Evolutionary conservation across 805 yeast species (phyloP).

Genomic region (Lipomyces starkeyi): DNA sequence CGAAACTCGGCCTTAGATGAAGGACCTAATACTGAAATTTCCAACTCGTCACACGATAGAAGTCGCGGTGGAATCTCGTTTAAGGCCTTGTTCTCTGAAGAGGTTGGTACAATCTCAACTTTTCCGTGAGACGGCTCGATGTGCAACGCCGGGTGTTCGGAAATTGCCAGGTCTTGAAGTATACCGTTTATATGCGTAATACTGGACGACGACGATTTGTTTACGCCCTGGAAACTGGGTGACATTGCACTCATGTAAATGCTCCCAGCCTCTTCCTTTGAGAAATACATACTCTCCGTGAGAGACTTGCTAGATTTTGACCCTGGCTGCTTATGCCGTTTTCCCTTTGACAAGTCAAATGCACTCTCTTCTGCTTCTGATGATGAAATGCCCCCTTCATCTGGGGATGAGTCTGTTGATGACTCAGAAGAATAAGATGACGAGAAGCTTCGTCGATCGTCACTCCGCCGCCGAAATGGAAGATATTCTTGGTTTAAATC

Average conservation of each 20-base stretch:
- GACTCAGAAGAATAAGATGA: constrained; percentile 22
- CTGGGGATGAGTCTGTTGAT: constrained; percentile 31
- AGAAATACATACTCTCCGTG: constrained; percentile 61
- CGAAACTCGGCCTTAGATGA: constrained; percentile 17
- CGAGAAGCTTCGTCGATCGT: constrained; percentile 11
- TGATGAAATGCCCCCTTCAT: constrained; percentile 43
- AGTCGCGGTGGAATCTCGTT: constrained; percentile 12
- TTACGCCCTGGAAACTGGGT: constrained; percentile 40
- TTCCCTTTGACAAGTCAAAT: constrained; percentile 15
- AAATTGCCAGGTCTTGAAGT: neutral
- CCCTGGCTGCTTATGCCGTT: neutral
- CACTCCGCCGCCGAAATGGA: constrained; percentile 8
- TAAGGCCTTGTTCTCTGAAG: neutral
- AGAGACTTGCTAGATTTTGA: constrained; percentile 35
- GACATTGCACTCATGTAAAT: constrained; percentile 84
- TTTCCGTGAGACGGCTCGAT: neutral
- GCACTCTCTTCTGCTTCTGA: constrained; percentile 44
- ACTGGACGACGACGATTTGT: neutral
- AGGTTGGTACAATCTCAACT: neutral
- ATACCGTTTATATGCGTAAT: neutral
- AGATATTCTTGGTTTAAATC: constrained; percentile 16
- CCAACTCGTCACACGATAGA: constrained; percentile 32
- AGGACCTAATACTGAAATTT: constrained; percentile 10
- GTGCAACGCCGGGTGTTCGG: neutral
- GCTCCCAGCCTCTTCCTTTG: constrained; percentile 71